These are phyloP conservation scores for Termitomyces sp. DNA, from an alignment of 768 basidiomycete genomes.

Conservation along the genomic window DNA sequence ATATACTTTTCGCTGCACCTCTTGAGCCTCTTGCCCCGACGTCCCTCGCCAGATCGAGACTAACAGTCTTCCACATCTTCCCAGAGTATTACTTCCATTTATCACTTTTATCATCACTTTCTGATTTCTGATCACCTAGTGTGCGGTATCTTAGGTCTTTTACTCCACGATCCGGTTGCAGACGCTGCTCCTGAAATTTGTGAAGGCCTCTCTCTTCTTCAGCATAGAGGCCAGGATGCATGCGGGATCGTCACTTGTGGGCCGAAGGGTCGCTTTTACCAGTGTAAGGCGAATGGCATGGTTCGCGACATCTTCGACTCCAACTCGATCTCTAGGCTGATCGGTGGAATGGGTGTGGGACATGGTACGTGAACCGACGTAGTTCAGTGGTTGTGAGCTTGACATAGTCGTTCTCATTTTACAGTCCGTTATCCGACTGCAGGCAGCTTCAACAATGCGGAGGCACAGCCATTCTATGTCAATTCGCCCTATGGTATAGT, in stretches of 20 bases:
- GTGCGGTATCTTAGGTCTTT: constrained; percentile 91
- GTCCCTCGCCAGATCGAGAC: constrained; percentile 3
- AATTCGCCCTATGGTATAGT: constrained; percentile 99
- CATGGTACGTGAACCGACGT: constrained; percentile 57
- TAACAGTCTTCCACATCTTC: not conserved
- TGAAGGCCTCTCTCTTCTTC: constrained; percentile 92
- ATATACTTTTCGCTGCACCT: constrained; percentile 3
- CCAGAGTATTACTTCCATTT: constrained; percentile 7
- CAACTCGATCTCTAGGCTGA: constrained; percentile 64
- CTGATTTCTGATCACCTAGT: constrained; percentile 29
- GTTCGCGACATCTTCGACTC: constrained; percentile 94
- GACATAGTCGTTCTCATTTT: constrained; percentile 2
- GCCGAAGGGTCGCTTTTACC: constrained; percentile 89
- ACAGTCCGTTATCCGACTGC: constrained; percentile 97
- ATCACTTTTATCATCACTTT: not conserved
- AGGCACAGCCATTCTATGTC: constrained; percentile 99
- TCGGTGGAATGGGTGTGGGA: constrained; percentile 96
- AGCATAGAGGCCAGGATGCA: constrained; percentile 97
- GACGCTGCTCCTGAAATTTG: constrained; percentile 85
- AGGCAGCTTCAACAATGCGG: constrained; percentile 92
- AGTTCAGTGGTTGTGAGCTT: constrained; percentile 14
- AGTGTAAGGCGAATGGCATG: constrained; percentile 99
- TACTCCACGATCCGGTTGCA: constrained; percentile 69
- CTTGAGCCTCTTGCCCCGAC: constrained; percentile 7
- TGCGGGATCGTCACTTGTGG: constrained; percentile 97